These are phyloP conservation scores for Delphinella strobiligena DNA, from an alignment of 2,329 filamentous ascomycete genomes.

Conservation along the genomic window DNA sequence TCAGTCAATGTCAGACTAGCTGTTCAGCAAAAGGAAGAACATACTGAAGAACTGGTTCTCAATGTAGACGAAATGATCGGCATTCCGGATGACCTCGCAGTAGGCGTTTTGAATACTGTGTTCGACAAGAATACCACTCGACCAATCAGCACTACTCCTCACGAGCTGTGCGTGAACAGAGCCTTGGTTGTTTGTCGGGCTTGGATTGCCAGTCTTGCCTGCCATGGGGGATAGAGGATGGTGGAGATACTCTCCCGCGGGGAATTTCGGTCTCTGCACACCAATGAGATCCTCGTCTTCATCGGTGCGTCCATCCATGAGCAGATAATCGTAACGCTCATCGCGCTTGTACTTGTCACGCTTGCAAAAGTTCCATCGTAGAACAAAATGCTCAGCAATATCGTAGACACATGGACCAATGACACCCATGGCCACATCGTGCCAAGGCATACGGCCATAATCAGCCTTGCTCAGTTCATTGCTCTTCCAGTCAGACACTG, in stretches of 20 bases:
- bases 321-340: conserved; percentile 70
- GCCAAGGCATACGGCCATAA: conserved; percentile 95
- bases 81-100: conserved; percentile 69
- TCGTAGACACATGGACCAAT: conserved; percentile 83
- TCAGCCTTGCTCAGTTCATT: conserved; percentile 89
- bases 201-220: conserved; percentile 45
- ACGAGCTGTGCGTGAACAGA: conserved; percentile 73
- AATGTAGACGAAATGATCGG: conserved; percentile 90
- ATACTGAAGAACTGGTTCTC: conserved; percentile 95
- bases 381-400: conserved; percentile 87
- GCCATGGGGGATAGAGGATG: conserved; percentile 64
- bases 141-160: conserved; percentile 89
- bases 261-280: conserved; percentile 79
- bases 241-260: conserved; percentile 73
- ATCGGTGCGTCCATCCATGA: conserved; percentile 61
- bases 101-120: conserved; percentile 85
- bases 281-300: conserved; percentile 75
- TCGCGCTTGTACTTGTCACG: conserved; percentile 96
- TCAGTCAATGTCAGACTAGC: conserved; percentile 1
- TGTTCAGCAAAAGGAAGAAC: conserved; percentile 10
- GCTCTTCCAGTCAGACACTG: conserved; percentile 80
- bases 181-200: conserved; percentile 41
- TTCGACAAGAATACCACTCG: conserved; percentile 74
- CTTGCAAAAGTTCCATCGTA: conserved; percentile 95
- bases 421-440: conserved; percentile 88